Percentiles rank a stretch among this genome's conserved stretches.
Conservation (phyloP, 2,329 filamentous ascomycete genomes). For the Trichoderma aggressivum region DNA sequence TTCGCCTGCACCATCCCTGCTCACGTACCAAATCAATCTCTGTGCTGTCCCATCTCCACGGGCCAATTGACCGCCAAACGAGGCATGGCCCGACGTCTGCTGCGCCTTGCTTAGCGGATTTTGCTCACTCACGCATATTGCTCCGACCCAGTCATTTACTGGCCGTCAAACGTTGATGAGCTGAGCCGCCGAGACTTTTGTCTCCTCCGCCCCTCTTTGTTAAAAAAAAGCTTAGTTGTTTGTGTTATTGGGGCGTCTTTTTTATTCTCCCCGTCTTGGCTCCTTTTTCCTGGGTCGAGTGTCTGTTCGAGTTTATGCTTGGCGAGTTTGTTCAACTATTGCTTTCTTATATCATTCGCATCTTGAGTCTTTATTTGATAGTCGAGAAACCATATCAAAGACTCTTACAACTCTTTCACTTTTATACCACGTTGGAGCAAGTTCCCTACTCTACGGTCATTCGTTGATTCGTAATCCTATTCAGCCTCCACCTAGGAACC, state of each 20-base stretch:
- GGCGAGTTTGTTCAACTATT: neutral
- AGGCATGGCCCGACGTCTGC: neutral
- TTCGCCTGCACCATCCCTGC: neutral
- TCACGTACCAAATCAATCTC: neutral
- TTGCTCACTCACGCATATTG: neutral
- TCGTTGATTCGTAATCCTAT: neutral
- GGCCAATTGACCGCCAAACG: neutral
- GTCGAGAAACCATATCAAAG: neutral
- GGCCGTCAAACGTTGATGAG: neutral
- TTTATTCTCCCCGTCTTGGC: neutral
- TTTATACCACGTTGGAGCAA: too few species aligned
- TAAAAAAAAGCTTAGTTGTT: conserved; percentile 11
- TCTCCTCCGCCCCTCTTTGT: conserved; percentile 1
- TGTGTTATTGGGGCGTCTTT: neutral
- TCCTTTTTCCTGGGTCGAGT: neutral
- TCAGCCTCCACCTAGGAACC: neutral
- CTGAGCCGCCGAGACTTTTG: neutral
- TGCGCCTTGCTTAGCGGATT: conserved; percentile 13
- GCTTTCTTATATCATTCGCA: neutral
- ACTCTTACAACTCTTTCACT: neutral
- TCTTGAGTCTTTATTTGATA: neutral
- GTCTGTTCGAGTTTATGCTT: neutral
- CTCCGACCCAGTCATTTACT: neutral
- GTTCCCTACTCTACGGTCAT: neutral
- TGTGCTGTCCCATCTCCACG: neutral